A percentile compares a stretch with the other conserved stretches of the same genome.
Conservation (phyloP, 192 early-diverging fungal genomes). For the Coemansia sp. region DNA sequence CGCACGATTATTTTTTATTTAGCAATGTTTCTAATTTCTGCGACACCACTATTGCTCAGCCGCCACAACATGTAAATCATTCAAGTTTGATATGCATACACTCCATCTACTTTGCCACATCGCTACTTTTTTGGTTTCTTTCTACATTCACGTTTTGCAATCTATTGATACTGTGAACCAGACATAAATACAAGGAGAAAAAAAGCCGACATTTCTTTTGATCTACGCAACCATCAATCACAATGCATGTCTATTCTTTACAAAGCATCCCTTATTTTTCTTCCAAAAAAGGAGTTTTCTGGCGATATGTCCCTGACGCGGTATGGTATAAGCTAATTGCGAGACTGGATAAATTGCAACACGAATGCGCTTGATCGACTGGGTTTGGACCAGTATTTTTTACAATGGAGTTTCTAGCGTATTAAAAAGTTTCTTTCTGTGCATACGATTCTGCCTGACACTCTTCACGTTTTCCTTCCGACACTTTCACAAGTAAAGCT, state of each 20-base stretch:
- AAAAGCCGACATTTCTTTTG: not conserved
- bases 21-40: not conserved
- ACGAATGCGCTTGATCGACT: not conserved
- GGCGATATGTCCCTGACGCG: not conserved
- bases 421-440: not conserved
- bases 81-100: not conserved
- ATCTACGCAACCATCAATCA: not conserved
- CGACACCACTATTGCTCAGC: not conserved
- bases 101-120: not conserved
- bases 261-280: not conserved
- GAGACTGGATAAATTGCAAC: not conserved
- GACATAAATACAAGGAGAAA: not conserved
- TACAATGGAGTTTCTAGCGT: not conserved
- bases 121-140: not conserved
- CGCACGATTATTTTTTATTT: not conserved
- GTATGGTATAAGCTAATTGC: not conserved
- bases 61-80: not conserved
- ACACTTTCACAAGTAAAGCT: not conserved
- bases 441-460: not conserved
- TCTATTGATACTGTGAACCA: not conserved
- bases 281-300: not conserved
- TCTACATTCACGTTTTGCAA: not conserved
- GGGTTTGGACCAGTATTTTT: not conserved
- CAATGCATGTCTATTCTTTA: not conserved
- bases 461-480: not conserved